phyloP scores from a whole-genome alignment of 1,139 yeast species.

The Pichia sp. region DNA sequence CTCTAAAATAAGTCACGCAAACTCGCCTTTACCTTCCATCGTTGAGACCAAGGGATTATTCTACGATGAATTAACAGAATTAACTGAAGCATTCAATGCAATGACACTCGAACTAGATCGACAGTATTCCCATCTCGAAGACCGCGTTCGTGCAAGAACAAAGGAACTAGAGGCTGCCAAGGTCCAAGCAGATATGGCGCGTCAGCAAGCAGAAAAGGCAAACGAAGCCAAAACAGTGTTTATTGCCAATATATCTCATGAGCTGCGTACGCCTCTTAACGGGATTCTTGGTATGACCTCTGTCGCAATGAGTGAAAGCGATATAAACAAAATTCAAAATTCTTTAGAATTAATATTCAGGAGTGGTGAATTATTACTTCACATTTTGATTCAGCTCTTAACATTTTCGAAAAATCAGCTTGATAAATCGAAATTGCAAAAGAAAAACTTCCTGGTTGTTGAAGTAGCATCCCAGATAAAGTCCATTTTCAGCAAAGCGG shows the following conservation, averaged over 20 bases:
- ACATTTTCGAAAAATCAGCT: conserved; percentile 90
- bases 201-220: conserved; percentile 71
- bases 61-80: conserved; percentile 81
- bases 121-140: conserved; percentile 82
- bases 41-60: conserved; percentile 43
- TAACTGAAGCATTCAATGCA: conserved; percentile 82
- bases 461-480: conserved; percentile 76
- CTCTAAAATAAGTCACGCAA: conserved; percentile 2
- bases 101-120: conserved; percentile 85
- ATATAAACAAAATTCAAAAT: conserved; percentile 59
- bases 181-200: conserved; percentile 86
- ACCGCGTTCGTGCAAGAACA: conserved; percentile 83
- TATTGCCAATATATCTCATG: conserved; percentile 94
- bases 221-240: conserved; percentile 93
- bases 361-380: conserved; percentile 81
- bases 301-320: conserved; percentile 82
- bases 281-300: conserved; percentile 97
- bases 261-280: conserved; percentile 87
- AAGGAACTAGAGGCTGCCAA: conserved; percentile 85
- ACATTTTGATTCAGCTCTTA: conserved; percentile 80
- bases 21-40: conserved; percentile 24
- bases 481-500: conserved; percentile 83
- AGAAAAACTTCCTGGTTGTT: conserved; percentile 65
- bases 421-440: conserved; percentile 78
- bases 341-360: conserved; percentile 73